These are phyloP conservation scores for Carex scoparia DNA, from an alignment of 176 grass and related monocot genomes.

Conservation along the genomic window DNA sequence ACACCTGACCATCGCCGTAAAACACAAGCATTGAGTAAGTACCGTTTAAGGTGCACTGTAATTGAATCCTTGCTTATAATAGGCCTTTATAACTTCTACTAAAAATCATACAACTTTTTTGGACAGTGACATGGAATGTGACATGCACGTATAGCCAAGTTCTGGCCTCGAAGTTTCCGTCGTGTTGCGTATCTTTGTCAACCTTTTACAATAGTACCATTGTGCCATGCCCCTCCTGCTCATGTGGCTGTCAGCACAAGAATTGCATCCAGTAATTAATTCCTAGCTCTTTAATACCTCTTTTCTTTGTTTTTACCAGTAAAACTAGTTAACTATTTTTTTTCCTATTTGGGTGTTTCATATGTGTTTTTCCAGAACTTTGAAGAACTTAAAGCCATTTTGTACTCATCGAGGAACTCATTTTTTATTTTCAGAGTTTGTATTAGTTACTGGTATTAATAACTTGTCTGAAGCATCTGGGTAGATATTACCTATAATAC, in stretches of 20 bases:
- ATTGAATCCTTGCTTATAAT: background rate
- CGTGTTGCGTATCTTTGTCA: constrained; percentile 87
- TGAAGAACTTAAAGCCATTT: background rate
- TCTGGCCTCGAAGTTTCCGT: constrained; percentile 58
- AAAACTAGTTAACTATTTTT: background rate
- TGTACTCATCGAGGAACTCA: background rate
- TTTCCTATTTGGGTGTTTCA: background rate
- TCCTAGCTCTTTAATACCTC: background rate
- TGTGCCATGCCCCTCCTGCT: constrained; percentile 57
- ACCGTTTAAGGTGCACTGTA: background rate
- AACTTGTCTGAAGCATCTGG: background rate
- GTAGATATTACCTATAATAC: background rate
- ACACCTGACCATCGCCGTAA: constrained; percentile 55
- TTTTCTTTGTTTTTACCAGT: background rate
- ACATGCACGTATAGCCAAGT: constrained; percentile 83
- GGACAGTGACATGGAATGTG: constrained; percentile 83
- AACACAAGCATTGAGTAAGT: constrained; percentile 86
- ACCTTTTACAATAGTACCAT: constrained; percentile 96
- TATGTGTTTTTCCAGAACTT: background rate
- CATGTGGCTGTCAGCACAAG: constrained; percentile 82
- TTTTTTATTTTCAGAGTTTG: background rate
- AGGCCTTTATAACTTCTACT: background rate
- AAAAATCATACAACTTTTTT: background rate
- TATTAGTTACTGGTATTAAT: background rate
- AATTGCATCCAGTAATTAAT: constrained; percentile 54